Percentiles rank a stretch among this genome's conserved stretches.
Conservation (phyloP, 495 filamentous ascomycete species). For the Aspergillus coremiiformis region DNA sequence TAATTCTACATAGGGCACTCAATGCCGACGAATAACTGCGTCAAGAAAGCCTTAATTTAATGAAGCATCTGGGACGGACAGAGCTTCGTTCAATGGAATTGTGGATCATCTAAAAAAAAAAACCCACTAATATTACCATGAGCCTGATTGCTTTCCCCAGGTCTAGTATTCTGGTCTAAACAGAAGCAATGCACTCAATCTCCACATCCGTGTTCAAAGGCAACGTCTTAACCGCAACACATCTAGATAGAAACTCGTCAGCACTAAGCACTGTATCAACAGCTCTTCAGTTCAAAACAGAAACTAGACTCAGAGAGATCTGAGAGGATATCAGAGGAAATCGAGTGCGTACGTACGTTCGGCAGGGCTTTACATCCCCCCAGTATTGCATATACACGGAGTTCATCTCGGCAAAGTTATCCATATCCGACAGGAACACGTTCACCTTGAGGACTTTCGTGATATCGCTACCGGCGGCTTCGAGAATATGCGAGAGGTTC, state of each 20-base stretch:
- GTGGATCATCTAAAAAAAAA: too few species aligned
- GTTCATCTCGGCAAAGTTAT: constrained; percentile 61
- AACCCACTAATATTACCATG: too few species aligned
- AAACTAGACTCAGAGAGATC: not conserved
- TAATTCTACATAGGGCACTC: too few species aligned
- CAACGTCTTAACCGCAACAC: constrained; percentile 59
- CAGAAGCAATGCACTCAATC: constrained; percentile 61
- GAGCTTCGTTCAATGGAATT: not conserved
- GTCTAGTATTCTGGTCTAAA: constrained; percentile 7
- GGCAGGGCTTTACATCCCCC: constrained; percentile 50
- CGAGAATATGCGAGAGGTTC: constrained; percentile 59
- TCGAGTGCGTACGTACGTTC: too few species aligned
- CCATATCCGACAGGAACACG: constrained; percentile 63
- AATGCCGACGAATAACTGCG: too few species aligned
- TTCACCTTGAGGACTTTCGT: constrained; percentile 63
- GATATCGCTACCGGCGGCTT: constrained; percentile 54
- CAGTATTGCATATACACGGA: constrained; percentile 51
- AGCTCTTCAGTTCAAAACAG: not conserved
- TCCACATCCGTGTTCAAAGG: constrained; percentile 62
- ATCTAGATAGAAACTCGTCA: constrained; percentile 23
- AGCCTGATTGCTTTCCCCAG: not conserved
- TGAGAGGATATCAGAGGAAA: constrained; percentile 2
- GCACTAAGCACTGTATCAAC: not conserved
- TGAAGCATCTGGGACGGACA: too few species aligned
- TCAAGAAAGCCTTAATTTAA: too few species aligned